A percentile compares a stretch with the other conserved stretches of the same genome.
Evolutionary conservation across 768 basidiomycete species (phyloP).

Genomic region (Pleurotus ostreatus): DNA sequence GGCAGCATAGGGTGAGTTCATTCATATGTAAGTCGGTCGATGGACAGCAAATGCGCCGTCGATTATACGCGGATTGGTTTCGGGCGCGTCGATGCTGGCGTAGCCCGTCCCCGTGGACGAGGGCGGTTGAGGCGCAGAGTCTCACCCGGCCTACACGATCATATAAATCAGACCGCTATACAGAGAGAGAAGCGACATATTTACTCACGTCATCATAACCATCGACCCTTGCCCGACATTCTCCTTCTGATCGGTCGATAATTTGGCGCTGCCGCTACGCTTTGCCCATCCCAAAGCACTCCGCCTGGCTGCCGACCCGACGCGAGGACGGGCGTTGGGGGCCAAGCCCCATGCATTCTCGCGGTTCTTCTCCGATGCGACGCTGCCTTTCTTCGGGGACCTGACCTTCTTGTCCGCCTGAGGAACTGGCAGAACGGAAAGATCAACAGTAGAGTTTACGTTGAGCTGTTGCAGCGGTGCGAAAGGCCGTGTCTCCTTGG

Average conservation of each 20-base stretch:
- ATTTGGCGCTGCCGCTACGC: constrained; percentile 46
- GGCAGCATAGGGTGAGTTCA: background rate
- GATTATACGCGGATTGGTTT: constrained; percentile 27
- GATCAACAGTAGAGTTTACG: constrained; percentile 36
- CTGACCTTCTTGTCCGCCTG: constrained; percentile 32
- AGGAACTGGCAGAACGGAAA: constrained; percentile 28
- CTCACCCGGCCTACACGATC: constrained; percentile 36
- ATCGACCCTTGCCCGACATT: constrained; percentile 40
- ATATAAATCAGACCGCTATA: background rate
- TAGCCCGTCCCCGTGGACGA: constrained; percentile 44
- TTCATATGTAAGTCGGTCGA: constrained; percentile 23
- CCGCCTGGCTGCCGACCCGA: constrained; percentile 53
- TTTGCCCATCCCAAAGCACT: constrained; percentile 62
- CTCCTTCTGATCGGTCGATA: constrained; percentile 52
- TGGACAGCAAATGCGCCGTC: background rate
- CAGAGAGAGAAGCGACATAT: background rate
- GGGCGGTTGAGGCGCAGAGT: constrained; percentile 46
- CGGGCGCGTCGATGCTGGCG: constrained; percentile 35
- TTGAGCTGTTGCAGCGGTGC: constrained; percentile 40
- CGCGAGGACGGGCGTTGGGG: constrained; percentile 43
- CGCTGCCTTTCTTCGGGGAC: constrained; percentile 33
- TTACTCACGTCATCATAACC: constrained; percentile 52
- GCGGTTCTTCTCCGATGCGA: constrained; percentile 29
- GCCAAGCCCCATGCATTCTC: constrained; percentile 28
- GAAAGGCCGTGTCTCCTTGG: constrained; percentile 13